Evolutionary conservation across 2,329 filamentous ascomycete species (phyloP).

Genomic region (Malbranchea cinnamomea): DNA sequence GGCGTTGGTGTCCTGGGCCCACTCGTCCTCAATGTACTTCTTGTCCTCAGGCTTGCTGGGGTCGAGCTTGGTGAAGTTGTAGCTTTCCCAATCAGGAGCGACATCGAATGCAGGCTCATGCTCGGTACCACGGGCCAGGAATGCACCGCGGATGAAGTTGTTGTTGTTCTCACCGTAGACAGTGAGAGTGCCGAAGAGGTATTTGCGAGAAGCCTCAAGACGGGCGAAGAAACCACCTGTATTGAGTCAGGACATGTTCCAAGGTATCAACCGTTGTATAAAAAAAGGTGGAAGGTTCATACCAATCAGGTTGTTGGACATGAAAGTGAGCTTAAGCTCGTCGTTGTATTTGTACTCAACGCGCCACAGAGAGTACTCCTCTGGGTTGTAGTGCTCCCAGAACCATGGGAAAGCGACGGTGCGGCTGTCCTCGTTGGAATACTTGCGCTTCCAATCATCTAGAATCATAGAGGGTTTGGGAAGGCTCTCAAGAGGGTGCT

Average conservation of each 20-base stretch:
- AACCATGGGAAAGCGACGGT: conserved; percentile 84
- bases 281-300: conserved; percentile 13
- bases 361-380: conserved; percentile 92
- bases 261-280: conserved; percentile 1
- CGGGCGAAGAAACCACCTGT: conserved; percentile 83
- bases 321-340: conserved; percentile 94
- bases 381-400: conserved; percentile 89
- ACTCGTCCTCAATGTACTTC: conserved; percentile 72
- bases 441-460: conserved; percentile 97
- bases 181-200: conserved; percentile 78
- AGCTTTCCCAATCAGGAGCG: conserved; percentile 93
- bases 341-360: conserved; percentile 98
- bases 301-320: conserved; percentile 95
- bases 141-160: conserved; percentile 83
- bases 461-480: conserved; percentile 66
- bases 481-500: conserved; percentile 86
- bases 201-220: conserved; percentile 96
- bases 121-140: conserved; percentile 87
- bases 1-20: conserved; percentile 83
- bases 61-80: conserved; percentile 94
- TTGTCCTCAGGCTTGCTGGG: conserved; percentile 69
- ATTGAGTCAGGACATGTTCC: conserved; percentile 1
- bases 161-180: conserved; percentile 83
- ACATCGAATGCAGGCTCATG: conserved; percentile 80
- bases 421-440: conserved; percentile 87